Conservation (phyloP, 768 basidiomycete genomes). For the Trametes sanguinea region DNA sequence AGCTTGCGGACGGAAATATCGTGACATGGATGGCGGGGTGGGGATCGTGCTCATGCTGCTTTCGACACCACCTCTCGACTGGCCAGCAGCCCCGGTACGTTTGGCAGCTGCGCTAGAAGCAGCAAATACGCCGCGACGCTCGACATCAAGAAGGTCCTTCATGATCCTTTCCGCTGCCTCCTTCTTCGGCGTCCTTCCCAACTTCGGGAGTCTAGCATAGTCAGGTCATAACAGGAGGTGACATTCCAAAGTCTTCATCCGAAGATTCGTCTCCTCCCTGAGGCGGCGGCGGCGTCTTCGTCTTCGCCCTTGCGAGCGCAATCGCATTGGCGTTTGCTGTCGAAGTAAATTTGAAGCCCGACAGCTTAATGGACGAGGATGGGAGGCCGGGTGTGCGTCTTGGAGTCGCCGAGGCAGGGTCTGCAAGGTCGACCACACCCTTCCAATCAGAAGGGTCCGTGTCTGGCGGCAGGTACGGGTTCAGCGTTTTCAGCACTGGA, state of each 20-base stretch:
- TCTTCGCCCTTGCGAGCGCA: constrained; percentile 12
- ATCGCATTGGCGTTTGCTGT: constrained; percentile 1
- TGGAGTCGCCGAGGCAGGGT: constrained; percentile 52
- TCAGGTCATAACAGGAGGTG: constrained; percentile 57
- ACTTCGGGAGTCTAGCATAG: constrained; percentile 45
- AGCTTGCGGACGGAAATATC: constrained; percentile 53
- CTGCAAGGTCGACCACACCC: constrained; percentile 72
- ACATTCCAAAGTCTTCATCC: constrained; percentile 46
- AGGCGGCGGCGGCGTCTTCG: constrained; percentile 17
- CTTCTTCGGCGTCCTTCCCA: constrained; percentile 68
- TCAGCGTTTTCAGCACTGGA: constrained; percentile 53
- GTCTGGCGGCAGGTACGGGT: constrained; percentile 61
- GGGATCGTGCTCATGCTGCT: constrained; percentile 71
- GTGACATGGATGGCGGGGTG: constrained; percentile 69
- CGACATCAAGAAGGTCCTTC: constrained; percentile 52
- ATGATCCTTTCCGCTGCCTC: constrained; percentile 72
- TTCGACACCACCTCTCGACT: constrained; percentile 35
- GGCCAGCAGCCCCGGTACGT: constrained; percentile 3
- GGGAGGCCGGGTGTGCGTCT: constrained; percentile 30
- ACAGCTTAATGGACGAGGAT: constrained; percentile 13
- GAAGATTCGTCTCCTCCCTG: constrained; percentile 39
- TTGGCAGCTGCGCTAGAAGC: neutral
- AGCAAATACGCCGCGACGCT: constrained; percentile 22
- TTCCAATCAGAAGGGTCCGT: constrained; percentile 60
- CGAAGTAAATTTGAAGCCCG: constrained; percentile 13